phyloP scores from a whole-genome alignment of 2,329 filamentous ascomycete genomes.

The Macrophomina phaseolina region DNA sequence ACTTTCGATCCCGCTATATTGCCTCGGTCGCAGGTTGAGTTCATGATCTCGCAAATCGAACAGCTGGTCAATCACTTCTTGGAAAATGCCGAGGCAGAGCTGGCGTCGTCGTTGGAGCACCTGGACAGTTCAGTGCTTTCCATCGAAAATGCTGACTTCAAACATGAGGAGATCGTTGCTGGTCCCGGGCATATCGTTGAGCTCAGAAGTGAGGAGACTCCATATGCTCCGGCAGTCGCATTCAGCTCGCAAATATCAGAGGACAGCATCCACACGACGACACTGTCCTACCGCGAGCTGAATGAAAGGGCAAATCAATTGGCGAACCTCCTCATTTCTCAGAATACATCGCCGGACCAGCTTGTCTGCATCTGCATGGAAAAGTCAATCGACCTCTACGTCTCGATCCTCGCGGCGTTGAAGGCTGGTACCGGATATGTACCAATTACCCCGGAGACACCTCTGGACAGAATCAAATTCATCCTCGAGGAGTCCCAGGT shows the following conservation, averaged over 20 bases:
- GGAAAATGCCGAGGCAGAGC: conserved; percentile 41
- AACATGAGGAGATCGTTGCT: conserved; percentile 31
- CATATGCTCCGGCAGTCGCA: conserved; percentile 66
- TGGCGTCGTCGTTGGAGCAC: background rate
- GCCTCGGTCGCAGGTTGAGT: conserved; percentile 59
- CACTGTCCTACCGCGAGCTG: conserved; percentile 68
- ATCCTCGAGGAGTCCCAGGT: conserved; percentile 69
- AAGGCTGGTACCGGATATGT: conserved; percentile 81
- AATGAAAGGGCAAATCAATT: conserved; percentile 69
- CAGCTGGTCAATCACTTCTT: conserved; percentile 55
- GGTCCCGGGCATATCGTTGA: conserved; percentile 59
- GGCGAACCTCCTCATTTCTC: conserved; percentile 60
- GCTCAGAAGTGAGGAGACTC: conserved; percentile 52
- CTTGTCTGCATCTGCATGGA: conserved; percentile 78
- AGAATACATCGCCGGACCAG: conserved; percentile 57
- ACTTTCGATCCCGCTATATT: conserved; percentile 63
- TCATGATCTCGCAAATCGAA: conserved; percentile 68
- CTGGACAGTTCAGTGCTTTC: conserved; percentile 38
- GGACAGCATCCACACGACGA: conserved; percentile 37
- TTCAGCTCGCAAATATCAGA: conserved; percentile 60
- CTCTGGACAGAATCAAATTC: conserved; percentile 62
- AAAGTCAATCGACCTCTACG: conserved; percentile 75
- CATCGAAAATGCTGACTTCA: conserved; percentile 48
- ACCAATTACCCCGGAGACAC: conserved; percentile 77
- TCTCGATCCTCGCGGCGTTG: conserved; percentile 73